These are phyloP conservation scores for Candida loeiensis DNA, from an alignment of 805 yeast species.

Conservation along the genomic window DNA sequence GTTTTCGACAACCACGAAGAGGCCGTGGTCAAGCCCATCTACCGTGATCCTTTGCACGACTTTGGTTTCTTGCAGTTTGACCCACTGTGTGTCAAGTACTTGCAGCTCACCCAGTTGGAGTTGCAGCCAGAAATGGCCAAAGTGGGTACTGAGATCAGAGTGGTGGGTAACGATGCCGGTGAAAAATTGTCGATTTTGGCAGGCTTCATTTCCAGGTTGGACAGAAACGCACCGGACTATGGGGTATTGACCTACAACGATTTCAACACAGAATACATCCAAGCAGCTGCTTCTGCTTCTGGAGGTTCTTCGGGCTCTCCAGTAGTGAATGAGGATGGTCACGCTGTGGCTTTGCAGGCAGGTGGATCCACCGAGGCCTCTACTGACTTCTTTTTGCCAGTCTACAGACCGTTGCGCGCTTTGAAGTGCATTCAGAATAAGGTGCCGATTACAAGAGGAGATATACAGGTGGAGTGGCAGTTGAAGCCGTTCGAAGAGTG, in stretches of 20 bases:
- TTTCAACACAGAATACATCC: constrained; percentile 90
- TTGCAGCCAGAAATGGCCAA: constrained; percentile 78
- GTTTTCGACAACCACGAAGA: constrained; percentile 95
- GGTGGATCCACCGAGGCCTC: constrained; percentile 92
- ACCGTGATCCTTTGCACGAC: constrained; percentile 94
- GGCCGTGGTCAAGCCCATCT: constrained; percentile 77
- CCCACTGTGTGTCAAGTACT: constrained; percentile 67
- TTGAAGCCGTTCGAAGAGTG: constrained; percentile 89
- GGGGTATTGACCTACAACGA: constrained; percentile 86
- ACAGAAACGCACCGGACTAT: constrained; percentile 92
- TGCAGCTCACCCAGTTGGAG: constrained; percentile 62
- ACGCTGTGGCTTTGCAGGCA: constrained; percentile 89
- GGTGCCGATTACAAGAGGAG: constrained; percentile 74
- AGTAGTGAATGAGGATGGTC: constrained; percentile 84
- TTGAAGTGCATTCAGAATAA: constrained; percentile 63
- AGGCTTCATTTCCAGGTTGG: constrained; percentile 81
- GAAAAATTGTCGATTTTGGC: constrained; percentile 85
- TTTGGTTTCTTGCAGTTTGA: constrained; percentile 85
- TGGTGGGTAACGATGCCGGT: constrained; percentile 95
- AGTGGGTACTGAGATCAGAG: constrained; percentile 92
- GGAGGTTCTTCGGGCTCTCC: constrained; percentile 97
- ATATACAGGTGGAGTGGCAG: constrained; percentile 87
- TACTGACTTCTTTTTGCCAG: constrained; percentile 87
- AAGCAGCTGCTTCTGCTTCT: constrained; percentile 93
- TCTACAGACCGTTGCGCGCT: constrained; percentile 79